Base-by-base conservation (phyloP, 2,329 filamentous ascomycete species). In the Aureobasidium subglaciale region DNA sequence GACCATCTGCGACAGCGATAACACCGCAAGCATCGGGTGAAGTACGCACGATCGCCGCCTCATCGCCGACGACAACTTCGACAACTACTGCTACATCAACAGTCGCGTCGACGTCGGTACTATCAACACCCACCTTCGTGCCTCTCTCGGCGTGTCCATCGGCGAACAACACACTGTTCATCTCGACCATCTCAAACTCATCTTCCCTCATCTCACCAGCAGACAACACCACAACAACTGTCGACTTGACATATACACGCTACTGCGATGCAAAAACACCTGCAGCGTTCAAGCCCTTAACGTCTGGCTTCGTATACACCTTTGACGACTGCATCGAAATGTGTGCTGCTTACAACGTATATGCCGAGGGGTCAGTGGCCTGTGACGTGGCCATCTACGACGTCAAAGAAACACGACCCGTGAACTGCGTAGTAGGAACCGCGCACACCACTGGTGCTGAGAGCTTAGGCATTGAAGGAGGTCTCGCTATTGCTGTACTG, bases 261-360 rank as follows among this genome's bases (percentile, higher is more conserved):
- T 63, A 65, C 63, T 70, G 68, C 64, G 59, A 65, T 49, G 54
- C 65, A 57, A 49, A 61, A 37, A 64, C 60, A 22, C 67, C 68
- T 8, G 52, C 60, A 6, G 50, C 60, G n/a, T 55, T 42, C 38
- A 22, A 41, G 7, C 24, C 49, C 4, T 60, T 68, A 35, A 57
- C 63, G 4, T 59, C 64, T 54, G 67, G 65, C 7, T 70, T 64
- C 58, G 68, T 68, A 16, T 70, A 70, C 60, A 64, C 60, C 53
- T 67, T 70, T 59, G 59, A 59, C 58, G 68, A 70, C 55, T 70
- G 68, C 61, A 62, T 70, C 25, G 67, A 69, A 53, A 22, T 68
- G 34, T 70, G 68, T 59, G 66, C 68, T 11, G 61, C 62, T 24
- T 61, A 64, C 58, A 69, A 70, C 41, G 62, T 56, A 56, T 61